Evolutionary conservation across 176 grass and related monocot species (phyloP), one percentile per base, ranked within the genome.

Genomic region (Lolium multiflorum): DNA sequence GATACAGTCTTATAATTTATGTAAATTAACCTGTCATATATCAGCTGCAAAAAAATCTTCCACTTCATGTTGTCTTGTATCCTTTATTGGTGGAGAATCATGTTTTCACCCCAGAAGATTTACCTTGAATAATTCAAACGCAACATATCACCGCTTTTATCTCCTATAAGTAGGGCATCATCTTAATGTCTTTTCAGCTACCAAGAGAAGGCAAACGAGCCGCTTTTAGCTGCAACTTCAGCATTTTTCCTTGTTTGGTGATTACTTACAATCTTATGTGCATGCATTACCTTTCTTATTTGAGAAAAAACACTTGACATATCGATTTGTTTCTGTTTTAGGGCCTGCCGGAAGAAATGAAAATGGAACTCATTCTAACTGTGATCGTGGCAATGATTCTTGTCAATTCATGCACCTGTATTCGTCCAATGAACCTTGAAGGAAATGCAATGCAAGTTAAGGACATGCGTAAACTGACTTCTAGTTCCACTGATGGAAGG

Each of bases 51-150:
- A 67, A 68, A 55, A 52, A 49, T 60, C 26, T 50, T 51, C 70
- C 83, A 89, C 78, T 82, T 86, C 31, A 10, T 52, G 41, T 70
- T 76, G 77, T 85, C 78, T 82, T 12, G 10, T 77, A 77, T 82
- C 70, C 85, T 81, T 77, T 70, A 82, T 69, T 76, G 71, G 83
- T 89, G 76, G 83, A 39, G 59, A 67, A 81, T 81, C 77, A 78
- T 8, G n/a, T 44, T 79, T 69, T 86, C 41, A 12, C 22, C 2
- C 38, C 3, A 11, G 10, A 46, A 13, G n/a, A 86, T 52, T 86
- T 70, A 86, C 7, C 25, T 76, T 51, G 28, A 81, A 79, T 58
- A 76, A 55, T 85, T 68, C 7, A 39, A 73, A 50, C 11, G 11
- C 5, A 88, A 76, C 14, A 70, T 17, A 69, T 17, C 47, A 59